A percentile compares a stretch with the other conserved stretches of the same genome.
These are phyloP conservation scores for Tilletia walkeri DNA, from an alignment of 1,284 basidiomycete species.

Conservation along the genomic window DNA sequence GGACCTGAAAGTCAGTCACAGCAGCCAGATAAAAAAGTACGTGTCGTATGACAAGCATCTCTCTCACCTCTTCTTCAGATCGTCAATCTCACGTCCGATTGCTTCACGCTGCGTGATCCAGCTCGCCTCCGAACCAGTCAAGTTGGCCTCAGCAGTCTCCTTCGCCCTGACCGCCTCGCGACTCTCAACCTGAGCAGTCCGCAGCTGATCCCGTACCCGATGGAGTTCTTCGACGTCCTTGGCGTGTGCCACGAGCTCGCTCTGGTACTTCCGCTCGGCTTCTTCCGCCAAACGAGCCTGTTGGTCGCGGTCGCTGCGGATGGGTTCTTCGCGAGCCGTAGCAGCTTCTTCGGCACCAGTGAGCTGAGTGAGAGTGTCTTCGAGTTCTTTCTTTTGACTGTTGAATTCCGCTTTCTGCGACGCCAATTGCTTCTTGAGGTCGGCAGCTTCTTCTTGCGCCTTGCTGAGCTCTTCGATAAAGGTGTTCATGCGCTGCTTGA, in stretches of 20 bases:
- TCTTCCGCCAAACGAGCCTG: constrained; percentile 73
- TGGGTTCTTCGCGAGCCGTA: constrained; percentile 63
- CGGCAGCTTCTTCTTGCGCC: constrained; percentile 62
- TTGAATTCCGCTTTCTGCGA: constrained; percentile 67
- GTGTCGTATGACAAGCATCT: not conserved
- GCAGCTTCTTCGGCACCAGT: constrained; percentile 42
- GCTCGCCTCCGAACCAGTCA: constrained; percentile 69
- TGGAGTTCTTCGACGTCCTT: constrained; percentile 63
- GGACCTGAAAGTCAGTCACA: not conserved
- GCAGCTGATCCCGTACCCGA: constrained; percentile 54
- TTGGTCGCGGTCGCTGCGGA: constrained; percentile 50
- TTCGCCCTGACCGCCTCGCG: constrained; percentile 65
- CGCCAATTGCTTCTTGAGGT: constrained; percentile 65
- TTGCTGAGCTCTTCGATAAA: constrained; percentile 65
- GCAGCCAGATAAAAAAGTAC: not conserved
- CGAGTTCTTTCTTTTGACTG: constrained; percentile 61
- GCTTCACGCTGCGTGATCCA: constrained; percentile 75
- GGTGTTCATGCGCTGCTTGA: constrained; percentile 66
- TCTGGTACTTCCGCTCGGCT: constrained; percentile 75
- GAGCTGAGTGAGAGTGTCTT: constrained; percentile 51
- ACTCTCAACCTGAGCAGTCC: constrained; percentile 71
- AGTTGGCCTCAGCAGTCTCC: constrained; percentile 73
- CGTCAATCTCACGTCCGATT: constrained; percentile 72
- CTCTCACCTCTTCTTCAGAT: constrained; percentile 64
- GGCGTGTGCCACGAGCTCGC: constrained; percentile 78